Base-by-base conservation (phyloP, 352 stramenopile genomes). In the Aphanomyces astaci region DNA sequence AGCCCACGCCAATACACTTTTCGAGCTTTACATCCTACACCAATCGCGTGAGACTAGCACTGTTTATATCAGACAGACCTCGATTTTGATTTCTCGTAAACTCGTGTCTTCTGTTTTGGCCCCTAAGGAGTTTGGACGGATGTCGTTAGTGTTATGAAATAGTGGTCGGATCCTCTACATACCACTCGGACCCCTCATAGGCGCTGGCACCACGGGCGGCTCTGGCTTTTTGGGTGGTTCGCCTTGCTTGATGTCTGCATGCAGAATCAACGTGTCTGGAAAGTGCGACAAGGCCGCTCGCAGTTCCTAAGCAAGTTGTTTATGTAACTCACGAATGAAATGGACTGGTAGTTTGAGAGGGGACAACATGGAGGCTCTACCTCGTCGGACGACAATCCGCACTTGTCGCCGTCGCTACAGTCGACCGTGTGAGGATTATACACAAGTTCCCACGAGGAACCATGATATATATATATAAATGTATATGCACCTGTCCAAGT, bases 1-100 rank as follows among this genome's bases (percentile, higher is more conserved):
- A 89, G 11, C 82, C 85, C 46, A 76, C 77, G 24, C 81, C 82
- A 66, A 91, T 75, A n/a, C 79, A 77, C 39, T 87, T 84, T 31
- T 73, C 71, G 10, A 81, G 64, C 32, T 71, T 46, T 5, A 81
- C 36, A 22, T 81, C 76, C 76, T 81, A 48, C 43, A 9, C 2
- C 10, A 57, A 22, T 32, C 4, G n/a, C 2, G 10, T 32, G 56
- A 71, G 51, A 2, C 2, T 17, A 32, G 1, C 54, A 3, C 39
- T 0, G 22, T 17, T 55, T 7, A 22, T 10, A 22, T 27, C 24
- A 10, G n/a, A 36, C 30, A 11, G 24, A 72, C 31, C 54, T 54
- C 57, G 36, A 49, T 65, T 45, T 70, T 71, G 24, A 70, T 70
- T 36, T 65, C 51, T 28, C 45, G 11, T 24, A 46, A 45, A 13